A percentile compares a stretch with the other conserved stretches of the same genome.
phyloP scores from a whole-genome alignment of 805 yeast species.

The Ogataea methylovora region DNA sequence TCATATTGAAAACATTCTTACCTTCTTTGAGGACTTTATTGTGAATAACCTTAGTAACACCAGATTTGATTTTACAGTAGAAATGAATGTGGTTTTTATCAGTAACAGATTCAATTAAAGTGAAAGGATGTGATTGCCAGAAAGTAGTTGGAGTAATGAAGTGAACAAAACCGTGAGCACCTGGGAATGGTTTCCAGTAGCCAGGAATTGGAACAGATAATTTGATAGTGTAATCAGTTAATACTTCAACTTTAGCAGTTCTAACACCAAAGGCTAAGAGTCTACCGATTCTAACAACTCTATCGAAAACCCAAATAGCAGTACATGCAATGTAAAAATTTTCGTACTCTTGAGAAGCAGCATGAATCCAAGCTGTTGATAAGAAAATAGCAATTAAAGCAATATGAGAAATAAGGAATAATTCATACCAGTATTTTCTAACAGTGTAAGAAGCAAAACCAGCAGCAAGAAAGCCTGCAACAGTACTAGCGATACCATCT shows the following conservation, averaged over 20 bases:
- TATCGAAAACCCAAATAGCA: slow-evolving; percentile 49
- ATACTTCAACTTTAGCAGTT: slow-evolving; percentile 28
- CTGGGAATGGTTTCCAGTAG: slow-evolving; percentile 46
- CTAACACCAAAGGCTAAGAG: slow-evolving; percentile 29
- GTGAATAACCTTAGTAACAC: slow-evolving; percentile 41
- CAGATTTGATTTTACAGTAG: slow-evolving; percentile 47
- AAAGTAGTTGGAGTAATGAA: slow-evolving; percentile 44
- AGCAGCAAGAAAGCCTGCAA: slow-evolving; percentile 31
- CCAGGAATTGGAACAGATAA: slow-evolving; percentile 40
- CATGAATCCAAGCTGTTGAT: slow-evolving; percentile 53
- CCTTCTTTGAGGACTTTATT: slow-evolving; percentile 19
- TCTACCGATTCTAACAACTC: slow-evolving; percentile 37
- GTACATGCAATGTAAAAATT: slow-evolving; percentile 28
- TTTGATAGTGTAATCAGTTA: slow-evolving; percentile 39
- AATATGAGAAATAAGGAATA: slow-evolving; percentile 52
- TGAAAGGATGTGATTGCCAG: slow-evolving; percentile 67
- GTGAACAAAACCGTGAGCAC: slow-evolving; percentile 52
- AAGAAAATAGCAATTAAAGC: slow-evolving; percentile 45
- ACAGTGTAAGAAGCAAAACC: slow-evolving; percentile 40
- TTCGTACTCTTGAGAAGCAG: slow-evolving; percentile 26
- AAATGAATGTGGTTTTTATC: slow-evolving; percentile 31
- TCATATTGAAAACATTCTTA: slow-evolving; percentile 22
- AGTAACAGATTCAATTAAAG: slow-evolving; percentile 34
- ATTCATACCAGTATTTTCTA: slow-evolving; percentile 53
- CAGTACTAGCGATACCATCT: slow-evolving; percentile 29